Base-by-base conservation (phyloP, 495 filamentous ascomycete genomes). In the Hyaloscypha variabilis region DNA sequence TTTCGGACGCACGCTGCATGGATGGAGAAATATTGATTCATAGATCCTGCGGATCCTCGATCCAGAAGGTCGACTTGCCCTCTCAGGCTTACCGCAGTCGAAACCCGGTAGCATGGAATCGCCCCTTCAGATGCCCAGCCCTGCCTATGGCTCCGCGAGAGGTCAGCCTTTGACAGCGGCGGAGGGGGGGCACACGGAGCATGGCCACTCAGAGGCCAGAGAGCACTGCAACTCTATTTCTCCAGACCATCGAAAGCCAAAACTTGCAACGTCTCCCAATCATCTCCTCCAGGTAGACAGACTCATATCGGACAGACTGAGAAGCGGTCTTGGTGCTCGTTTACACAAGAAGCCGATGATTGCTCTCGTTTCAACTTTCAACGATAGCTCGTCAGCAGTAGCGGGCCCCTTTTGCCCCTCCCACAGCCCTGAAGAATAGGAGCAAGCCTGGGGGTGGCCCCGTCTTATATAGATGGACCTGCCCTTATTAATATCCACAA, bases 391-490 rank as follows among this genome's bases (percentile, higher is more conserved):
- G 24, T 23, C 58, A 55, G 39, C 4, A 36, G 6, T 36, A 17
- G 39, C 39, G 39, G 39, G 29, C 60, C n/a, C 49, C 60, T 62
- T 30, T 29, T 34, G 52, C 61, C 61, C 51, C 51, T 57, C 46
- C n/a, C 34, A 26, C n/a, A 21, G 55, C 21, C 29, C 14, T 26
- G 28, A 23, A 19, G 17, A 26, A 21, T 39, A 56, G 28, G 19
- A 55, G 39, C n/a, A n/a, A n/a, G 52, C 26, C 52, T 29, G 13
- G 17, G 54, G 19, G 62, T 3, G 23, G 29, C 56, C 62, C 62
- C 34, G 66, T 64, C 21, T 68, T 64, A 60, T 68, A 63, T 68
- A 68, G 58, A 69, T 64, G 53, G 54, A 39, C 36, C 59, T 60
- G 50, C 24, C 51, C 58, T 62, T 62, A 58, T 66, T 63, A 64